Conservation (phyloP, 257 asterid species). For the Schizonepeta tenuifolia region DNA sequence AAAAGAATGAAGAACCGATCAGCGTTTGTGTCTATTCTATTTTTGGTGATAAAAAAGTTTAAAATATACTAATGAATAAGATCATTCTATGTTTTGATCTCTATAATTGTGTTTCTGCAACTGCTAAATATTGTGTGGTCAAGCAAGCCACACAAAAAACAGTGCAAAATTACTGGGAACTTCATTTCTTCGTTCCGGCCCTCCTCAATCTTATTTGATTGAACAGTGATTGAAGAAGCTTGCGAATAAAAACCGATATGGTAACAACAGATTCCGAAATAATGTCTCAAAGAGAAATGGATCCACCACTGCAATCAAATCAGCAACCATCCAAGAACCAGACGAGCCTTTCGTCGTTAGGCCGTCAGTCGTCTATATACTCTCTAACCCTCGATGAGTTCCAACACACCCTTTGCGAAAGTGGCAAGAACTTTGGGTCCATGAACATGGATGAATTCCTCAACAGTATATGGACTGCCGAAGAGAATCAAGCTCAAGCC, state of each 20-base stretch:
- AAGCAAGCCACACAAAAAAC: too few species aligned
- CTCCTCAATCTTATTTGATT: not conserved
- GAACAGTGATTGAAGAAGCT: not conserved
- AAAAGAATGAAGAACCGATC: too few species aligned
- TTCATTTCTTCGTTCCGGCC: not conserved
- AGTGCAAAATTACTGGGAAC: not conserved
- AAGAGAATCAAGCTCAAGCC: slow-evolving; percentile 69
- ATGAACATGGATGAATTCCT: slow-evolving; percentile 97
- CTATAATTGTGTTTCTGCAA: too few species aligned
- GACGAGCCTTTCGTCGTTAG: slow-evolving; percentile 36
- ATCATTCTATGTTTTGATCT: too few species aligned
- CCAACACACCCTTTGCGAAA: slow-evolving; percentile 62
- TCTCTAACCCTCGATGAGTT: slow-evolving; percentile 86
- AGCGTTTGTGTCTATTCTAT: too few species aligned
- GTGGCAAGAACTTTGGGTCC: slow-evolving; percentile 80
- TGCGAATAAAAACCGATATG: slow-evolving; percentile 34
- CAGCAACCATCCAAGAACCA: slow-evolving; percentile 37
- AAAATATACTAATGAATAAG: too few species aligned
- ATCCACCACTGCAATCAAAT: slow-evolving; percentile 36
- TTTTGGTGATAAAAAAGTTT: too few species aligned
- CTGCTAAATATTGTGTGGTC: not conserved
- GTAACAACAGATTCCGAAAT: slow-evolving; percentile 48
- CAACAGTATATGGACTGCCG: slow-evolving; percentile 89
- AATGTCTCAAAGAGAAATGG: slow-evolving; percentile 53
- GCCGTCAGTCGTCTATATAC: slow-evolving; percentile 71